Evolutionary conservation across 1,284 basidiomycete genomes (phyloP).

Genomic region (Blastosporella zonata): DNA sequence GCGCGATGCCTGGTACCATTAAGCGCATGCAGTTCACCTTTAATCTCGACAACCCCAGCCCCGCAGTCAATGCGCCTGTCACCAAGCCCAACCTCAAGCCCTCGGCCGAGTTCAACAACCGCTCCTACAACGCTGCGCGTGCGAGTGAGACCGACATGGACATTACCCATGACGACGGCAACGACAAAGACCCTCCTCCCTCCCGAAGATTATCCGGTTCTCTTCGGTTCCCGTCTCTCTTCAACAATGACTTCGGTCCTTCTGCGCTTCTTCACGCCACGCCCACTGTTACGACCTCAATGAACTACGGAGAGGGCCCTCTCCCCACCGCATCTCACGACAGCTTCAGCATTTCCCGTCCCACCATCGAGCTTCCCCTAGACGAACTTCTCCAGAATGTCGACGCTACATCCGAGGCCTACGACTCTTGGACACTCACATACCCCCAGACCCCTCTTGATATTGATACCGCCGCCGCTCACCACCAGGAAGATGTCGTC

Average conservation of each 20-base stretch:
- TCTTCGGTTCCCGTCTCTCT: conserved; percentile 64
- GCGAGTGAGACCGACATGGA: conserved; percentile 23
- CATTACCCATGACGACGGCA: conserved; percentile 29
- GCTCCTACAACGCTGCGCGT: conserved; percentile 24
- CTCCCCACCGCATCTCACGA: conserved; percentile 43
- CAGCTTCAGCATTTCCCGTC: conserved; percentile 62
- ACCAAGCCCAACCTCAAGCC: conserved; percentile 67
- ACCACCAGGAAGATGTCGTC: conserved; percentile 23
- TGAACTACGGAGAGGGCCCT: conserved; percentile 75
- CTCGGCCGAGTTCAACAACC: conserved; percentile 62
- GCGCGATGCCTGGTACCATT: conserved; percentile 64
- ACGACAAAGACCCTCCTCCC: conserved; percentile 37
- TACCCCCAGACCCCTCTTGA: conserved; percentile 14
- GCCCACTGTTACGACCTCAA: conserved; percentile 58
- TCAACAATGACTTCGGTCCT: conserved; percentile 70
- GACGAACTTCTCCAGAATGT: conserved; percentile 65
- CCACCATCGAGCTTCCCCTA: conserved; percentile 76
- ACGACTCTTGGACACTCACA: conserved; percentile 19
- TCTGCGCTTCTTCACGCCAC: conserved; percentile 68
- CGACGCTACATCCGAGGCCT: conserved; percentile 26
- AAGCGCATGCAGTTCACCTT: conserved; percentile 86
- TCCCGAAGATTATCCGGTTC: conserved; percentile 26
- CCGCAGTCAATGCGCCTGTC: conserved; percentile 42
- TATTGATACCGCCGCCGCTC: conserved; percentile 15
- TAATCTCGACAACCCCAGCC: conserved; percentile 65